A percentile compares a stretch with the other conserved stretches of the same genome.
phyloP scores from a whole-genome alignment of 2,329 filamentous ascomycete genomes.

The Aspergillus sp. region DNA sequence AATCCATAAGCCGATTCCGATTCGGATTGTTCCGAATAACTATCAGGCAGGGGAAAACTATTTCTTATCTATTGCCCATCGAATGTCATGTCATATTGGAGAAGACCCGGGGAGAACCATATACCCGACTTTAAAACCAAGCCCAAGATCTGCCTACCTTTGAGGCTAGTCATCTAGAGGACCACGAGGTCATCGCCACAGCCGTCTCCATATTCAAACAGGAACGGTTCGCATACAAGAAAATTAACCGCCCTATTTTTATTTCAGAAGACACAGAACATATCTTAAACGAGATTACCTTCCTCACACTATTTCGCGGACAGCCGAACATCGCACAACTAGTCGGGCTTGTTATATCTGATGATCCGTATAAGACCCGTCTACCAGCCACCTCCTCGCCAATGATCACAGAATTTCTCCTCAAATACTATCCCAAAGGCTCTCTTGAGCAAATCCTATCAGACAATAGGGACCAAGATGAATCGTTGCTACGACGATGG shows the following conservation, averaged over 20 bases:
- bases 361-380: constrained; percentile 3
- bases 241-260: constrained; percentile 16
- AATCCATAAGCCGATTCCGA: constrained; percentile 5
- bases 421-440: constrained; percentile 17
- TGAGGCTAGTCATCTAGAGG: neutral
- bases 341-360: constrained; percentile 13
- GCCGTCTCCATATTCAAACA: neutral
- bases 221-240: constrained; percentile 8
- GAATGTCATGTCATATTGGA: neutral
- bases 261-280: constrained; percentile 11
- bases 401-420: constrained; percentile 16
- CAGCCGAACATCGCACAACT: constrained; percentile 16
- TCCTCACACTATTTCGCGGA: constrained; percentile 12
- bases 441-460: constrained; percentile 11
- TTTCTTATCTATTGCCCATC: neutral
- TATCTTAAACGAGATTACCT: constrained; percentile 16
- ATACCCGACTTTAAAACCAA: constrained; percentile 3
- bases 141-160: constrained; percentile 1
- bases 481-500: constrained; percentile 9
- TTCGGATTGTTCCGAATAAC: neutral
- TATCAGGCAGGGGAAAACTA: neutral
- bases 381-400: neutral
- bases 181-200: neutral
- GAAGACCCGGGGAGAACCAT: constrained; percentile 1
- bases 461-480: neutral